Evolutionary conservation across 2,329 filamentous ascomycete genomes (phyloP), one percentile per base, ranked within the genome.

Genomic region (Colletotrichum coccodes): DNA sequence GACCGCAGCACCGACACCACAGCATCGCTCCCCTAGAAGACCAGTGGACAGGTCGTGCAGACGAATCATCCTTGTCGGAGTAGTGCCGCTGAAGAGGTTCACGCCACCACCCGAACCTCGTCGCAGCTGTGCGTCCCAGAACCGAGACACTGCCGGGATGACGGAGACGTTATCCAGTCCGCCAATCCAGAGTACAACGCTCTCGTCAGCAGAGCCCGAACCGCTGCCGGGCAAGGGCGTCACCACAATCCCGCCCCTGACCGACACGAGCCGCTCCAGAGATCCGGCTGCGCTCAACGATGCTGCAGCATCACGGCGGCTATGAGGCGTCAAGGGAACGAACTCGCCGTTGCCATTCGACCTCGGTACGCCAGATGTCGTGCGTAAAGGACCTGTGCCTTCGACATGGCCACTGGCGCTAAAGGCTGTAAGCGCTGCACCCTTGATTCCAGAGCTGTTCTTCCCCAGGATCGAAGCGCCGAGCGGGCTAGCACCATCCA

Each of bases 301-400:
- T 12, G 82, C 80, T 4, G 86, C 79, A 5, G 84, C 86, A 68
- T 88, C 86, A 44, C 85, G 84, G 44, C 89, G 82, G 11, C 87
- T 88, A 70, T 89, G 87, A 0, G 89, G 89, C 1, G 89, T 91
- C 88, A 91, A 89, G 11, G 89, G 89, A 11, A 87, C 87, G 71
- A 91, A 90, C 40, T 88, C 88, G 79, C 80, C 59, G 80, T 80
- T 11, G 79, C 76, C 6, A 2, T 63, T 70, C 14, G 67, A 47
- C 26, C 67, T 68, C 32, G 67, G 56, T 34, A 53, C 64, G 18
- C 8, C 57, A 34, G 64, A 42, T 28, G 67, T 36, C 16, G 57
- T 38, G n/a, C 87, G 85, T 47, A 90, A 77, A 2, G 86, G 85
- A 63, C 85, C 85, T 2, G 87, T 88, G 23, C 88, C 88, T 69